Conservation (phyloP, 129 eudicot species). For the Smallanthus sonchifolius region DNA sequence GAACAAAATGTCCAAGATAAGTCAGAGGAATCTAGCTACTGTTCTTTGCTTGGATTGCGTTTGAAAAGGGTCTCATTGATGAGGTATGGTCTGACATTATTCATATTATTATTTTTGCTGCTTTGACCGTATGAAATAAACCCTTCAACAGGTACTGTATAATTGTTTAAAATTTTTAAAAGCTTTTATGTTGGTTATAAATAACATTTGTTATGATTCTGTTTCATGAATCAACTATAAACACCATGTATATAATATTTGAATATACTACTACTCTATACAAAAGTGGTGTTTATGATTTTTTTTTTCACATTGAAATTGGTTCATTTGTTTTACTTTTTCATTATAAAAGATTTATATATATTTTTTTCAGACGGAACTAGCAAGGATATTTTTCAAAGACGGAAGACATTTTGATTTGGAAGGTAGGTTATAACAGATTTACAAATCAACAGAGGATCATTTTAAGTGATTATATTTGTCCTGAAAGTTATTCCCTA, state of each 20-base stretch:
- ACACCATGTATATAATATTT: background rate
- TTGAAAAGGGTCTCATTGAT: constrained; percentile 80
- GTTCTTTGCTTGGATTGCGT: constrained; percentile 92
- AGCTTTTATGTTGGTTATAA: background rate
- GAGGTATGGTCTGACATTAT: constrained; percentile 53
- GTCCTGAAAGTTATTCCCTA: background rate
- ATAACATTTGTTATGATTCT: background rate
- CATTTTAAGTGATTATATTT: background rate
- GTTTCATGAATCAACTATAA: background rate
- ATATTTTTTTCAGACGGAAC: constrained; percentile 52
- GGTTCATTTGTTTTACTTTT: background rate
- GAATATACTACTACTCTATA: background rate
- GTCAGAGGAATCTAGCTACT: no score
- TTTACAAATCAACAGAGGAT: background rate
- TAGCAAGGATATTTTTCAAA: constrained; percentile 68
- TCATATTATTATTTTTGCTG: background rate
- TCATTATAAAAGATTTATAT: background rate
- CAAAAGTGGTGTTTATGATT: background rate
- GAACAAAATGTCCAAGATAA: no score
- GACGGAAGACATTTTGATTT: constrained; percentile 82
- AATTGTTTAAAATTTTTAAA: background rate
- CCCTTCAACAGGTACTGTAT: background rate
- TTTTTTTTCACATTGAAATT: background rate
- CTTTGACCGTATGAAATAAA: background rate
- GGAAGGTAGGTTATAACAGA: constrained; percentile 52